phyloP scores from a whole-genome alignment of 805 yeast species.

The Schwanniomyces pseudopolymorphus region DNA sequence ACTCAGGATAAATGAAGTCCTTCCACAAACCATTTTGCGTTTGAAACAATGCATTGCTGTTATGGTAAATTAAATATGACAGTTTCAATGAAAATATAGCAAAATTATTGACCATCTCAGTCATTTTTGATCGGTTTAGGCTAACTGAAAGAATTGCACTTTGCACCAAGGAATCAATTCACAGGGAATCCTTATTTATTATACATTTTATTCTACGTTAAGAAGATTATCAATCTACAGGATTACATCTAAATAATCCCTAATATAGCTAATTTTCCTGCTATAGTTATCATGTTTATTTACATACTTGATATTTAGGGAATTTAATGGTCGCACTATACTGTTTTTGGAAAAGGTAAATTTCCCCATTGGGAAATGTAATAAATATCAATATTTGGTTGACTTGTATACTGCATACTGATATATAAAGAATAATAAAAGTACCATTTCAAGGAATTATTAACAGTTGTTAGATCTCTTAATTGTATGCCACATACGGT shows the following conservation, averaged over 20 bases:
- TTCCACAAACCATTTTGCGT: conserved; percentile 38
- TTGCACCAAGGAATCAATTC: neutral
- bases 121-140: neutral
- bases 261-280: neutral
- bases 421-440: neutral
- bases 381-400: neutral
- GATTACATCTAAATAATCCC: neutral
- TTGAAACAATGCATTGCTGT: conserved; percentile 17
- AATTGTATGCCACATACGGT: neutral
- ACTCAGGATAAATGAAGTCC: conserved; percentile 8
- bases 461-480: neutral
- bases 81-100: conserved; percentile 28
- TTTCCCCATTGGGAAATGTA: conserved; percentile 10
- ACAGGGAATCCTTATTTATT: neutral
- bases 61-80: conserved; percentile 21
- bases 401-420: neutral
- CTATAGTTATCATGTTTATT: neutral
- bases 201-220: neutral
- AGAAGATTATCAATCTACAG: neutral
- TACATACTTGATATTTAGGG: conserved; percentile 3
- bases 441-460: neutral
- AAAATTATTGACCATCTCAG: conserved; percentile 11
- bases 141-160: neutral
- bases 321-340: neutral
- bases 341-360: neutral